Conservation (phyloP, 2,329 filamentous ascomycete species). For the Fusarium musae region DNA sequence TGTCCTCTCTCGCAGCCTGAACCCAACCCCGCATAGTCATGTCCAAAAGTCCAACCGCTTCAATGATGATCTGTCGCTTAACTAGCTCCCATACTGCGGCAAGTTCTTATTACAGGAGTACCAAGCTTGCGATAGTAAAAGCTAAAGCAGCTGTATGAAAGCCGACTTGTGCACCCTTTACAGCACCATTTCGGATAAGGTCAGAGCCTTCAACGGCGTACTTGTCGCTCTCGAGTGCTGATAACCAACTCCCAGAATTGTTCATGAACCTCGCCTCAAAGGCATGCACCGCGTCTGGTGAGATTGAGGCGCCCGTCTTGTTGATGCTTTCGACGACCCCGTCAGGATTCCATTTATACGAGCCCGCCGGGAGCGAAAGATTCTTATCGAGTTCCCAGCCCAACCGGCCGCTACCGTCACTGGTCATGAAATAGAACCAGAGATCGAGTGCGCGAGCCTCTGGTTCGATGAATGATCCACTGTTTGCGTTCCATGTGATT, state of each 20-base stretch:
- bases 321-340: neutral
- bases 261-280: neutral
- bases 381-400: neutral
- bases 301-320: neutral
- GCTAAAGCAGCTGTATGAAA: neutral
- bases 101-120: fast-evolving
- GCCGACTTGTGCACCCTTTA: fast-evolving
- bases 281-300: neutral
- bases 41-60: neutral
- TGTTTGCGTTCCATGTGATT: neutral
- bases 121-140: fast-evolving
- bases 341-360: neutral
- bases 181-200: neutral
- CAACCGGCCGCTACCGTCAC: fast-evolving
- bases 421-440: neutral
- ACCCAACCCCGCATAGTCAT: neutral
- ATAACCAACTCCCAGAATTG: neutral
- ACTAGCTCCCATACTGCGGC: fast-evolving
- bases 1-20: fast-evolving
- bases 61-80: fast-evolving
- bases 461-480: neutral
- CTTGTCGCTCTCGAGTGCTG: neutral
- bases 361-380: neutral
- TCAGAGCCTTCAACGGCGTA: neutral
- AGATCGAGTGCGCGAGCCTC: neutral